These are phyloP conservation scores for Panaeolus cyanescens DNA, from an alignment of 768 basidiomycete genomes.

Conservation along the genomic window DNA sequence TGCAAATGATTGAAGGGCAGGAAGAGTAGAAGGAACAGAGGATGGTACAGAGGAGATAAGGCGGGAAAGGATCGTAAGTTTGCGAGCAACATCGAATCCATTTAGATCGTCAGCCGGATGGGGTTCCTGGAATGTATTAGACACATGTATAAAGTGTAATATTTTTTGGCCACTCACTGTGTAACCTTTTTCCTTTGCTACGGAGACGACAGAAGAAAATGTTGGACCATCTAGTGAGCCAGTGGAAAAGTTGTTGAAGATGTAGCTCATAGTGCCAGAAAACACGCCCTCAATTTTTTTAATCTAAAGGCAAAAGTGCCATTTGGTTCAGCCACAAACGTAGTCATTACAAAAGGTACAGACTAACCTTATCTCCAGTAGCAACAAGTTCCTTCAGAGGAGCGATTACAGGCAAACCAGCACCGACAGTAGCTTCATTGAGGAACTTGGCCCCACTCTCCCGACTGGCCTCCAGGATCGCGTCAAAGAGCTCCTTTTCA, in stretches of 20 bases:
- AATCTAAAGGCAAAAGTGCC: constrained; percentile 42
- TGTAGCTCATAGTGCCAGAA: constrained; percentile 97
- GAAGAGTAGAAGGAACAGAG: constrained; percentile 35
- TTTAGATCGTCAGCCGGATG: constrained; percentile 97
- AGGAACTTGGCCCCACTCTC: constrained; percentile 68
- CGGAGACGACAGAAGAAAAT: constrained; percentile 88
- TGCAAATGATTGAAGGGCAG: constrained; percentile 73
- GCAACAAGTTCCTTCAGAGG: constrained; percentile 90
- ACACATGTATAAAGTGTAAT: neutral
- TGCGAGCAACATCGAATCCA: constrained; percentile 95
- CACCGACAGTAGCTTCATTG: constrained; percentile 94
- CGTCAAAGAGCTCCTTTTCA: constrained; percentile 62
- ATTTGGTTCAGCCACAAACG: neutral
- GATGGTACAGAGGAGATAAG: constrained; percentile 54
- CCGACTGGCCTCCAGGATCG: constrained; percentile 61
- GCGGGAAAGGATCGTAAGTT: constrained; percentile 93
- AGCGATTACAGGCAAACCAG: constrained; percentile 89
- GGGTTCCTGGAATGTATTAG: constrained; percentile 68
- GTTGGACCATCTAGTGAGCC: constrained; percentile 64
- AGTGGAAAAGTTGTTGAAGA: constrained; percentile 94
- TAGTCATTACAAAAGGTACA: neutral
- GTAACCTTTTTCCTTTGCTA: constrained; percentile 92
- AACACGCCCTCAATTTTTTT: constrained; percentile 96
- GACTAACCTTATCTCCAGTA: constrained; percentile 85
- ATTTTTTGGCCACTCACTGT: constrained; percentile 55